These are phyloP conservation scores for Ophiocordyceps camponoti-floridani DNA, from an alignment of 2,329 filamentous ascomycete genomes.

Conservation along the genomic window DNA sequence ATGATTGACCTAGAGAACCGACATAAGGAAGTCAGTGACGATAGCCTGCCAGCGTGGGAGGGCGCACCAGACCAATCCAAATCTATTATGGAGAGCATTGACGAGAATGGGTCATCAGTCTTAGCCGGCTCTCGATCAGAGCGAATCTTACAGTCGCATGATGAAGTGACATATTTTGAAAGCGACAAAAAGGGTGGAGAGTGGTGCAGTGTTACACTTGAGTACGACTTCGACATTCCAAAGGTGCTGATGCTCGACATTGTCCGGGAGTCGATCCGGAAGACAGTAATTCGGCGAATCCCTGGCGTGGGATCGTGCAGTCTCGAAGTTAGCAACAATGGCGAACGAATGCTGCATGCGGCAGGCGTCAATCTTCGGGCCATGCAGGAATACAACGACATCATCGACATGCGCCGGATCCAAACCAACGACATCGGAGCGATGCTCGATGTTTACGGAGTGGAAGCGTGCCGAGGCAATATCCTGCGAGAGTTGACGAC, in stretches of 20 bases:
- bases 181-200: conserved; percentile 60
- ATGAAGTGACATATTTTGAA: conserved; percentile 56
- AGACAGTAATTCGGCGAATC: conserved; percentile 76
- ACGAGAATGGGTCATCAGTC: conserved; percentile 19
- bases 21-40: conserved; percentile 12
- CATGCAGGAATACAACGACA: conserved; percentile 75
- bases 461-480: conserved; percentile 75
- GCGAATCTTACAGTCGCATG: conserved; percentile 43
- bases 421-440: conserved; percentile 86
- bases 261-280: conserved; percentile 63
- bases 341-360: conserved; percentile 48
- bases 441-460: conserved; percentile 72
- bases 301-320: conserved; percentile 57
- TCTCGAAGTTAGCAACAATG: conserved; percentile 37
- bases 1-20: no score
- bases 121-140: conserved; percentile 35
- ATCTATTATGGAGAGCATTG: conserved; percentile 13
- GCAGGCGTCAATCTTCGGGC: conserved; percentile 76
- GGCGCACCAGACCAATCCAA: conserved; percentile 15
- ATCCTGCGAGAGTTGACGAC: conserved; percentile 74
- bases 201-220: conserved; percentile 67
- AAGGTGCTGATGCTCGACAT: conserved; percentile 89
- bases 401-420: conserved; percentile 71
- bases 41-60: conserved; percentile 18
- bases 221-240: conserved; percentile 61